phyloP scores from a whole-genome alignment of 768 basidiomycete genomes.

The Chalciporus pseudorubinellus region DNA sequence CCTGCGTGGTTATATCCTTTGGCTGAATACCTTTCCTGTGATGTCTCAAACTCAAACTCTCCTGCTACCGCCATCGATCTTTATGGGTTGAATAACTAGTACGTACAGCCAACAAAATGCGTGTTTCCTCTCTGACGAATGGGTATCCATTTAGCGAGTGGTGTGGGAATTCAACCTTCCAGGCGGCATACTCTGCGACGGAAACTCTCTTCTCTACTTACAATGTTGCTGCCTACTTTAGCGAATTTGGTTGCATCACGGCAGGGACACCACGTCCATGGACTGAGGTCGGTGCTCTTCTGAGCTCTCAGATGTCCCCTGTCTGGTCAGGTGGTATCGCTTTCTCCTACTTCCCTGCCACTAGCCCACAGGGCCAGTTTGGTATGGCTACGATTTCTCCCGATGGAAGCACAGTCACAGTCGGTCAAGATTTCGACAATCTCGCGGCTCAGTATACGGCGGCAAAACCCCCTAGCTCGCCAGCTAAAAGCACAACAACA shows the following conservation, averaged over 20 bases:
- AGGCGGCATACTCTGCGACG: conserved; percentile 53
- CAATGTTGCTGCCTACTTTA: conserved; percentile 86
- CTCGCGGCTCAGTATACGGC: conserved; percentile 60
- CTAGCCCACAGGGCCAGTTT: conserved; percentile 69
- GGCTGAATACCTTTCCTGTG: conserved; percentile 81
- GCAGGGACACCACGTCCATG: conserved; percentile 59
- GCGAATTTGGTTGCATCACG: conserved; percentile 79
- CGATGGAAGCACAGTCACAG: conserved; percentile 64
- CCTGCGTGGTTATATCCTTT: conserved; percentile 59
- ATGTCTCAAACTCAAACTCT: conserved; percentile 49
- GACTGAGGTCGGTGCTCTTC: conserved; percentile 75
- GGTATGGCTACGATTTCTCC: conserved; percentile 80
- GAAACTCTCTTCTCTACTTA: conserved; percentile 57
- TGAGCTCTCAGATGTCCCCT: conserved; percentile 66
- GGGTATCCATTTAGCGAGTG: conserved; percentile 54
- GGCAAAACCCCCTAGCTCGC: conserved; percentile 60
- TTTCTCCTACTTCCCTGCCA: conserved; percentile 86
- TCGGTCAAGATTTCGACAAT: conserved; percentile 63
- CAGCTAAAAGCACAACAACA: conserved; percentile 51
- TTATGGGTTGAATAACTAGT: conserved; percentile 89
- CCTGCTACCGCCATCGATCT: conserved; percentile 72
- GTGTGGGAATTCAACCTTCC: conserved; percentile 70
- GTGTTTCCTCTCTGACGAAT: not conserved
- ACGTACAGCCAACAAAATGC: conserved; percentile 27
- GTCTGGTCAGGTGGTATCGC: conserved; percentile 90